Evolutionary conservation across 179 eudicot genomes (phyloP).

Genomic region (Spergularia azorica): DNA sequence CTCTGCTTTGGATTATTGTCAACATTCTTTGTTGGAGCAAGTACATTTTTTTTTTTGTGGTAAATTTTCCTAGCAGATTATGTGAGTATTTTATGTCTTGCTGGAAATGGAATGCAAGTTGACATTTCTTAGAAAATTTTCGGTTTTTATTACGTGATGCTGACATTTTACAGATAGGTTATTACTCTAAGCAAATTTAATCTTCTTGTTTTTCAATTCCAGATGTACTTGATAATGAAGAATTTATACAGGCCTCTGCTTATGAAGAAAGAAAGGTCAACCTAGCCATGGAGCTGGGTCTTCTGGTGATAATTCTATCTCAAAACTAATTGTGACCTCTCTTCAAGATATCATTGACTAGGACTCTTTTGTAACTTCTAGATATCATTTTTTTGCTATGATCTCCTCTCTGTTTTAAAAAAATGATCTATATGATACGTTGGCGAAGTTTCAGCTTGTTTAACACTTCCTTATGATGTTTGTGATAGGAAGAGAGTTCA

Average conservation of each 20-base stretch:
- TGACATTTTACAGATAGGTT: too few relatives aligned
- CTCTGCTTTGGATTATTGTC: slow-evolving; percentile 4
- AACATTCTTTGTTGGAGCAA: neutral
- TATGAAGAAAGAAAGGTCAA: slow-evolving; percentile 40
- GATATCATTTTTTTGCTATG: neutral
- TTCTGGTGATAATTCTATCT: slow-evolving; percentile 50
- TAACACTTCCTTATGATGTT: neutral
- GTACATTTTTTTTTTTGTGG: neutral
- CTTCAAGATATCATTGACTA: too few relatives aligned
- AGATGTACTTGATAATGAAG: slow-evolving; percentile 68
- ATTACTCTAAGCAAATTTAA: neutral
- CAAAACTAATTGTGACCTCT: too few relatives aligned
- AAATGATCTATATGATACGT: neutral
- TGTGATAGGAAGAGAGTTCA: slow-evolving; percentile 50
- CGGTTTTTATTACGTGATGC: too few relatives aligned
- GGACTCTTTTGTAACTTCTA: too few relatives aligned
- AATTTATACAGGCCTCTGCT: slow-evolving; percentile 47
- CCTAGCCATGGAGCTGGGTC: slow-evolving; percentile 62
- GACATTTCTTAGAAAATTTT: too few relatives aligned
- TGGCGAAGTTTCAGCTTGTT: neutral
- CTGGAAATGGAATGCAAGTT: slow-evolving; percentile 13
- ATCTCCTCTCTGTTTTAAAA: neutral
- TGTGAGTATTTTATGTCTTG: neutral
- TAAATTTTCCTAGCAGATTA: too few relatives aligned
- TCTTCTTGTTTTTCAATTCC: slow-evolving; percentile 30